These are phyloP conservation scores for Exsudoporus frostii DNA, from an alignment of 768 basidiomycete species.

Conservation along the genomic window DNA sequence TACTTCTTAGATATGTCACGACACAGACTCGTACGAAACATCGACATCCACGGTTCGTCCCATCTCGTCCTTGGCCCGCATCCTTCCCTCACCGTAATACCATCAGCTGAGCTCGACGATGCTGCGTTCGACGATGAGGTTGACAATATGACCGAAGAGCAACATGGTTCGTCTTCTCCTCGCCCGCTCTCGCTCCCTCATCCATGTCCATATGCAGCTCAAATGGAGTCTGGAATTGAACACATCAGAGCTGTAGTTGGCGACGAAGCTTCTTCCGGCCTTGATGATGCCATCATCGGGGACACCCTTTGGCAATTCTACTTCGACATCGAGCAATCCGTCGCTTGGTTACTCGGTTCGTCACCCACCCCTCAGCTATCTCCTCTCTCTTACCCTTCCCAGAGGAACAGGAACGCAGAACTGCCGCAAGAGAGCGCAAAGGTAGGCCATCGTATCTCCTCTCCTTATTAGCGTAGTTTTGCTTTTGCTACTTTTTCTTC, in stretches of 20 bases:
- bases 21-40: slow-evolving; percentile 84
- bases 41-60: slow-evolving; percentile 67
- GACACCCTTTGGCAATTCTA: slow-evolving; percentile 84
- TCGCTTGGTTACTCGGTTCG: slow-evolving; percentile 74
- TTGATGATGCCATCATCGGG: slow-evolving; percentile 72
- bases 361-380: slow-evolving; percentile 4
- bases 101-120: slow-evolving; percentile 83
- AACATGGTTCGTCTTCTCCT: slow-evolving; percentile 56
- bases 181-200: neutral
- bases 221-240: slow-evolving; percentile 70
- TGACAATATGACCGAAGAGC: slow-evolving; percentile 79
- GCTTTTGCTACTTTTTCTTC: slow-evolving; percentile 32
- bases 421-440: slow-evolving; percentile 70
- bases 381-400: slow-evolving; percentile 2
- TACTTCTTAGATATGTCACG: slow-evolving; percentile 60
- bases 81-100: neutral
- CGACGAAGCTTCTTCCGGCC: slow-evolving; percentile 54
- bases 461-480: slow-evolving; percentile 32
- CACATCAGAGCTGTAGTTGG: slow-evolving; percentile 69
- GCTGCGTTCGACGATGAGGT: slow-evolving; percentile 72
- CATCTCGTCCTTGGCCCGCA: neutral
- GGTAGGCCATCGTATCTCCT: slow-evolving; percentile 58
- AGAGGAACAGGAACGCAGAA: slow-evolving; percentile 71
- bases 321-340: slow-evolving; percentile 77
- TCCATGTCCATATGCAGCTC: slow-evolving; percentile 38